Percentiles rank a stretch among this genome's conserved stretches.
Conservation (phyloP, 805 yeast species). For the Candida sakaeoensis region DNA sequence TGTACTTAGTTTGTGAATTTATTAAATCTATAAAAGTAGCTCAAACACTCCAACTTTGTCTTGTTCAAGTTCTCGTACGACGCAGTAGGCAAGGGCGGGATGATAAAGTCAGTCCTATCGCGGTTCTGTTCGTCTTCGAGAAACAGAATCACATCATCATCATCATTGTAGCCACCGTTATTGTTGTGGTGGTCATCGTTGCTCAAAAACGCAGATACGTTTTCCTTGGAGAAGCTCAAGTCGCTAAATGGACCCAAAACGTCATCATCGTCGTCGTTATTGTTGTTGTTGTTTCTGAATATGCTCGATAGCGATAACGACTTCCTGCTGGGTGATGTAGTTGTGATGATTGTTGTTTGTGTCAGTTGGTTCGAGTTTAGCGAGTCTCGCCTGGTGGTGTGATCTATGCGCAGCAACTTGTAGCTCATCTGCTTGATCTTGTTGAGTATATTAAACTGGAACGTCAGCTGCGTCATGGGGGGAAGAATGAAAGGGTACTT, state of each 20-base stretch:
- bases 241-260: too few species aligned
- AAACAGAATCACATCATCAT: conserved; percentile 1
- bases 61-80: conserved; percentile 5
- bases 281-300: not conserved
- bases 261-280: too few species aligned
- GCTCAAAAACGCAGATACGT: not conserved
- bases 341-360: too few species aligned
- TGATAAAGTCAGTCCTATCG: not conserved
- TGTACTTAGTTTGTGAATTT: not conserved
- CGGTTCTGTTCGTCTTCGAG: not conserved
- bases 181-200: not conserved
- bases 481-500: too few species aligned
- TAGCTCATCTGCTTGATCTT: too few species aligned
- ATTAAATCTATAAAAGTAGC: conserved; percentile 2
- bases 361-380: too few species aligned
- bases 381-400: too few species aligned
- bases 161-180: too few species aligned
- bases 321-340: too few species aligned
- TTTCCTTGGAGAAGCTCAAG: conserved; percentile 2
- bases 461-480: too few species aligned
- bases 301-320: conserved; percentile 2
- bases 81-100: conserved; percentile 5
- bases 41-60: conserved; percentile 1
- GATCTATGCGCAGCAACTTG: too few species aligned
- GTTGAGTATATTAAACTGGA: too few species aligned